Evolutionary conservation across 768 basidiomycete species (phyloP).

Genomic region (Podaxis sp.): DNA sequence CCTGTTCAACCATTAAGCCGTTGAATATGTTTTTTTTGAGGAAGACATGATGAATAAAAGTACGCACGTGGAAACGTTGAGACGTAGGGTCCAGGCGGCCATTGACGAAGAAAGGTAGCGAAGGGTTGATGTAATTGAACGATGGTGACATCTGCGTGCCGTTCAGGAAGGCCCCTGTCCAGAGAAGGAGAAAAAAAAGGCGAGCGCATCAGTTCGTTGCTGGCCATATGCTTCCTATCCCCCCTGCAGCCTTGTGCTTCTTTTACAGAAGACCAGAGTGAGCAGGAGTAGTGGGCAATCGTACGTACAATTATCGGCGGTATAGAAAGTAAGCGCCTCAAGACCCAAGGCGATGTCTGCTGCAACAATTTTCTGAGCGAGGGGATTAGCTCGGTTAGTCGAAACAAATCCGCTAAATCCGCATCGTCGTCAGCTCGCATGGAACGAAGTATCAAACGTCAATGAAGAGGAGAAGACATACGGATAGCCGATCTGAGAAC

Average conservation of each 20-base stretch:
- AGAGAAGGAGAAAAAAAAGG: background rate
- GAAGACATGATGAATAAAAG: background rate
- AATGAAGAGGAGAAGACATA: conserved; percentile 28
- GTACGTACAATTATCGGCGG: conserved; percentile 50
- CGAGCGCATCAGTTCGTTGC: background rate
- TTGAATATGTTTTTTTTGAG: background rate
- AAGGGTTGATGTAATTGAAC: conserved; percentile 46
- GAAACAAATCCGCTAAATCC: conserved; percentile 57
- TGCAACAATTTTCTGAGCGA: conserved; percentile 59
- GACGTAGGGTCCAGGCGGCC: conserved; percentile 44
- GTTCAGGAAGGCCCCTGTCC: conserved; percentile 46
- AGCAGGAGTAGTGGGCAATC: background rate
- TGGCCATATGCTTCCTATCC: background rate
- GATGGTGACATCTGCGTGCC: conserved; percentile 37
- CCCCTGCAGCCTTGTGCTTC: conserved; percentile 29
- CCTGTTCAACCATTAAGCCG: conserved; percentile 24
- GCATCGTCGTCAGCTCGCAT: background rate
- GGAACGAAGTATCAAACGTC: background rate
- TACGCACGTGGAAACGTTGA: conserved; percentile 47
- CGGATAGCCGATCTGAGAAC: conserved; percentile 49
- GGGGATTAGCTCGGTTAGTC: conserved; percentile 49
- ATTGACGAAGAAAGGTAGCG: conserved; percentile 42
- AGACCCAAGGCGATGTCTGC: conserved; percentile 48
- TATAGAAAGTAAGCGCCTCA: conserved; percentile 42
- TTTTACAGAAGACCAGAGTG: background rate